A percentile compares a stretch with the other conserved stretches of the same genome.
phyloP scores from a whole-genome alignment of 129 eudicot genomes.

The Scalesia atractyloides region DNA sequence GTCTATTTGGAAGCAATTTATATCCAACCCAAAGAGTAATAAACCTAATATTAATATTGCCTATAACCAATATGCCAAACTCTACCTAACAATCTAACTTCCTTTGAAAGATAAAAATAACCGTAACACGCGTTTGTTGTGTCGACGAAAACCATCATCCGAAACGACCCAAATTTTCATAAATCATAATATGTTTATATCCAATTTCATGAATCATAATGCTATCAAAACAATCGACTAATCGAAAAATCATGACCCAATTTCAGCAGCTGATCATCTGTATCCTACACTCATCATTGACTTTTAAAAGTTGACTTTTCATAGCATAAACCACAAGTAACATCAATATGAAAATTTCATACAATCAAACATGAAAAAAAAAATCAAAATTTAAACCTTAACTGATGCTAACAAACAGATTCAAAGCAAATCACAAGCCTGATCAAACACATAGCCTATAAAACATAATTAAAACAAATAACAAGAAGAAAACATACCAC shows the following conservation, averaged over 20 bases:
- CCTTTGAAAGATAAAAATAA: neutral
- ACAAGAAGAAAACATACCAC: conserved; percentile 39
- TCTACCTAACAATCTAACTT: conserved; percentile 1
- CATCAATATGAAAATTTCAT: neutral
- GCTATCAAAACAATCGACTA: neutral
- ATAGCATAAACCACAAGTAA: conserved; percentile 1
- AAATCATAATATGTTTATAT: neutral
- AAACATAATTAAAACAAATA: neutral
- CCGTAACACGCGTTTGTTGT: neutral
- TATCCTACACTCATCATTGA: neutral
- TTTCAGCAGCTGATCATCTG: conserved; percentile 16
- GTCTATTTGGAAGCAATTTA: neutral
- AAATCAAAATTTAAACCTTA: too few relatives aligned
- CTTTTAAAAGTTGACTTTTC: conserved; percentile 27
- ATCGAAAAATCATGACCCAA: conserved; percentile 1
- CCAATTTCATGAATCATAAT: neutral
- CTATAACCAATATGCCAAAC: neutral
- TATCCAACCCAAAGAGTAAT: neutral
- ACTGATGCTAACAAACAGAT: too few relatives aligned
- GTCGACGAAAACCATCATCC: neutral
- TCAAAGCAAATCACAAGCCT: too few relatives aligned
- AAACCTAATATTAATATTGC: neutral
- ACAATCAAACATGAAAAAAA: too few relatives aligned
- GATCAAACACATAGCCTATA: too few relatives aligned
- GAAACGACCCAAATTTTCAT: neutral